Conservation (phyloP, 2,329 filamentous ascomycete species). For the Amauroascus niger region DNA sequence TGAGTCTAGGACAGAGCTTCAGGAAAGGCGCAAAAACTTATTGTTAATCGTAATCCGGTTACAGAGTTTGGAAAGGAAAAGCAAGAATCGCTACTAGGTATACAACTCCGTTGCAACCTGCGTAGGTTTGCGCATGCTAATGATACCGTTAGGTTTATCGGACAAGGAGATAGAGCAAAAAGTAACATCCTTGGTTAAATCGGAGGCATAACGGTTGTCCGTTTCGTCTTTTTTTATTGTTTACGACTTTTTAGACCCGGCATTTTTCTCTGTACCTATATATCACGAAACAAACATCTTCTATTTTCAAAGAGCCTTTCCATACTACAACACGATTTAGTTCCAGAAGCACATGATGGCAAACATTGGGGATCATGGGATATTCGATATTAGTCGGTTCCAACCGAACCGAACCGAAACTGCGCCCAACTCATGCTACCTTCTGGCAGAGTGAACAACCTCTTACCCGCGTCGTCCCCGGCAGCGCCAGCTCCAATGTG, state of each 20-base stretch:
- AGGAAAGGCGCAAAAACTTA: background rate
- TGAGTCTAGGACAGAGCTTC: background rate
- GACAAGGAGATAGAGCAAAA: conserved; percentile 62
- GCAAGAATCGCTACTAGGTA: conserved; percentile 53
- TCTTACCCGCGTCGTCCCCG: conserved; percentile 39
- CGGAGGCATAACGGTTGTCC: conserved; percentile 26
- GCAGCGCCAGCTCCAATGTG: conserved; percentile 50
- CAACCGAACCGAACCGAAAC: conserved; percentile 41
- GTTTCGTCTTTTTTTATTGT: conserved; percentile 22
- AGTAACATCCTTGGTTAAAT: conserved; percentile 54
- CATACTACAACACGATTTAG: background rate
- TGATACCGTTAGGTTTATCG: conserved; percentile 46
- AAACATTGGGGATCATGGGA: background rate
- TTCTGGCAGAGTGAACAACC: conserved; percentile 43
- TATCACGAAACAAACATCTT: conserved; percentile 16
- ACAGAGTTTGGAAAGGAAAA: conserved; percentile 60
- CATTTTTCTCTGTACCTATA: conserved; percentile 31
- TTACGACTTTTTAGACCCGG: conserved; percentile 10
- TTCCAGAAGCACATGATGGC: conserved; percentile 17
- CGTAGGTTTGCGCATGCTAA: conserved; percentile 13
- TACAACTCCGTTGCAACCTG: background rate
- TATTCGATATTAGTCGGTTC: conserved; percentile 10
- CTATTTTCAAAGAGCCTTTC: conserved; percentile 6
- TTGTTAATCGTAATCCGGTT: background rate
- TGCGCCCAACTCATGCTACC: conserved; percentile 48